Conservation (phyloP, 345 rosid species). For the Bruguiera gymnorhiza region DNA sequence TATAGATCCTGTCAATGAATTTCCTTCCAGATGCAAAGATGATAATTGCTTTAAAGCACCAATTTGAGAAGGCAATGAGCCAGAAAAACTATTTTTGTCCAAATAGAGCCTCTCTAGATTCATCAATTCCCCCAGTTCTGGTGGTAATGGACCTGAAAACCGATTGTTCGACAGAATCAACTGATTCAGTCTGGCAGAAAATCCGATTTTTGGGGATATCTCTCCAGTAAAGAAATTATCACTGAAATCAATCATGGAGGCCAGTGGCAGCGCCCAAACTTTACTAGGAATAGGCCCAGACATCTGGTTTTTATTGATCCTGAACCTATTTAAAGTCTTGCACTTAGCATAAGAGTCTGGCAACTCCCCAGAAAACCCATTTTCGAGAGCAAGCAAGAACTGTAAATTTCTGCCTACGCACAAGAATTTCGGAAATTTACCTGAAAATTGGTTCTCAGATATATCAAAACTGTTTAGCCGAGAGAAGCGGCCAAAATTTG, state of each 20-base stretch:
- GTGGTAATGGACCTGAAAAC: conserved; percentile 67
- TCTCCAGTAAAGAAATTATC: conserved; percentile 61
- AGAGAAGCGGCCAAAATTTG: conserved; percentile 60
- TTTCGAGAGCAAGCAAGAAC: conserved; percentile 56
- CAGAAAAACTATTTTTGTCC: conserved; percentile 56
- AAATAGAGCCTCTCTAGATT: conserved; percentile 60
- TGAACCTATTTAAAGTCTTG: conserved; percentile 54
- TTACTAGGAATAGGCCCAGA: conserved; percentile 56
- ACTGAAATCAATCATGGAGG: conserved; percentile 56
- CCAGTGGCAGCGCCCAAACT: conserved; percentile 70
- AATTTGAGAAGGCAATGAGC: conserved; percentile 53
- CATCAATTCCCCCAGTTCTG: conserved; percentile 46
- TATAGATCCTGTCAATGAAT: conserved; percentile 57
- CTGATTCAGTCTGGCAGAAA: conserved; percentile 47
- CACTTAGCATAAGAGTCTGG: conserved; percentile 61
- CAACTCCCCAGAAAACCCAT: conserved; percentile 64
- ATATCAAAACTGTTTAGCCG: conserved; percentile 60
- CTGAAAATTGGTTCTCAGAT: conserved; percentile 76
- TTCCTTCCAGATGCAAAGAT: conserved; percentile 66
- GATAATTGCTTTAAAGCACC: conserved; percentile 52
- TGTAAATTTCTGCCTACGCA: conserved; percentile 47
- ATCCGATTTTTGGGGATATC: conserved; percentile 48
- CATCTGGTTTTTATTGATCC: conserved; percentile 56
- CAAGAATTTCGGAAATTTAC: conserved; percentile 65
- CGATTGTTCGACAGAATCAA: conserved; percentile 56